Evolutionary conservation across 129 eudicot genomes (phyloP), one percentile per base, ranked within the genome.

Genomic region (Deinandra increscens): DNA sequence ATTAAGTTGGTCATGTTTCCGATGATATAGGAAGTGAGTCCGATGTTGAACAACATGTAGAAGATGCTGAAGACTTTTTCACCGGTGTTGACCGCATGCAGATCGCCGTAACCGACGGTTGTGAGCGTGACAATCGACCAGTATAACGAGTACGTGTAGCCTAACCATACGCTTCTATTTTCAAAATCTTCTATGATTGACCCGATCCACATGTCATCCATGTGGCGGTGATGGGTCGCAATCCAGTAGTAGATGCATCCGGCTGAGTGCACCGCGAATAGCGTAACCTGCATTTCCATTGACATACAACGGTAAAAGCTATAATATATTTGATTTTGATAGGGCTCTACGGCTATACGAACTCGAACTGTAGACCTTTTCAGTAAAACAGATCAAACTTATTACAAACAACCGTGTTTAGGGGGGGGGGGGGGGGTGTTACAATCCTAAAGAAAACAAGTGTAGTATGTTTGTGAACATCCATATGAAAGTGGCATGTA

Each of bases 21-120:
- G 59, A 88, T 88, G 48, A 88, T 31, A 55, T 88, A 88, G 26
- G 95, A 81, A 0, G 86, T 80, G 70, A 88, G 95, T 38, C 95
- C 95, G 10, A 87, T 87, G 84, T 87, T 87, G 83, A 87, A 87
- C 68, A 87, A 79, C 95, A 87, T 87, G 68, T 87, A 87, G 66
- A 84, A 82, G 58, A 88, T 84, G 43, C 72, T 75, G 71, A 85
- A 84, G 44, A 83, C 74, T 72, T 88, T 88, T 78, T 88, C 95
- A 4, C 95, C 88, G 19, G 90, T 64, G 64, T 84, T 88, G 45
- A 66, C 76, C 2, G 95, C 90, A 15, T 82, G 86, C 54, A 88
- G 59, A 37, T 88, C 95, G 4, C 95, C 95, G 59, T 88, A 88
- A 19, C 95, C 95, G 15, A 82, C 85, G 5, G 95, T 84, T 22